These are phyloP conservation scores for Leccinum variicolor DNA, from an alignment of 768 basidiomycete species.

Conservation along the genomic window DNA sequence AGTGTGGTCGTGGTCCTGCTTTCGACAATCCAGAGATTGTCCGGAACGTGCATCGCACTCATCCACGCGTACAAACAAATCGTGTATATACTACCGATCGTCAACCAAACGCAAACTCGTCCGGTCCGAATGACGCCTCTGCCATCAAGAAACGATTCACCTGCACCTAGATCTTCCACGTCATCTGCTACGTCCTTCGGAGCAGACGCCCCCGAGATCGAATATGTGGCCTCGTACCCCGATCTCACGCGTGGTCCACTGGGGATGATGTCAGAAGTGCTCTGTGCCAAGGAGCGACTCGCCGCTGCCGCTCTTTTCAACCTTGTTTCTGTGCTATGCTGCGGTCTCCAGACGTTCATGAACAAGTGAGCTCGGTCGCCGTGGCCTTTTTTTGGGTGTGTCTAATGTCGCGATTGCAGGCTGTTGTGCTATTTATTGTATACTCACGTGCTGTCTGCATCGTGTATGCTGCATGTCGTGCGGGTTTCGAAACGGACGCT, in stretches of 20 bases:
- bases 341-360: conserved; percentile 51
- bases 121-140: neutral
- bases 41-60: conserved; percentile 63
- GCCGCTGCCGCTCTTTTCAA: conserved; percentile 46
- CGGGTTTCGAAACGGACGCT: conserved; percentile 63
- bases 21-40: conserved; percentile 69
- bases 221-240: neutral
- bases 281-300: conserved; percentile 46
- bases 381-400: neutral
- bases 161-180: conserved; percentile 21
- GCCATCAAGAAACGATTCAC: neutral
- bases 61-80: conserved; percentile 67
- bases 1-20: conserved; percentile 65
- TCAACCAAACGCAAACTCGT: conserved; percentile 42
- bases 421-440: conserved; percentile 69
- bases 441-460: conserved; percentile 47
- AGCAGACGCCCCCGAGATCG: conserved; percentile 5
- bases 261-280: conserved; percentile 46
- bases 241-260: conserved; percentile 45
- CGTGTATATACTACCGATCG: conserved; percentile 59
- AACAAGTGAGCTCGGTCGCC: conserved; percentile 44
- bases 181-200: conserved; percentile 23
- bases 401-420: conserved; percentile 34
- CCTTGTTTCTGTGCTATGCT: conserved; percentile 43
- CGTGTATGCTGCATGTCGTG: conserved; percentile 50